These are phyloP conservation scores for Hibiscus trionum DNA, from an alignment of 345 rosid genomes.

Conservation along the genomic window DNA sequence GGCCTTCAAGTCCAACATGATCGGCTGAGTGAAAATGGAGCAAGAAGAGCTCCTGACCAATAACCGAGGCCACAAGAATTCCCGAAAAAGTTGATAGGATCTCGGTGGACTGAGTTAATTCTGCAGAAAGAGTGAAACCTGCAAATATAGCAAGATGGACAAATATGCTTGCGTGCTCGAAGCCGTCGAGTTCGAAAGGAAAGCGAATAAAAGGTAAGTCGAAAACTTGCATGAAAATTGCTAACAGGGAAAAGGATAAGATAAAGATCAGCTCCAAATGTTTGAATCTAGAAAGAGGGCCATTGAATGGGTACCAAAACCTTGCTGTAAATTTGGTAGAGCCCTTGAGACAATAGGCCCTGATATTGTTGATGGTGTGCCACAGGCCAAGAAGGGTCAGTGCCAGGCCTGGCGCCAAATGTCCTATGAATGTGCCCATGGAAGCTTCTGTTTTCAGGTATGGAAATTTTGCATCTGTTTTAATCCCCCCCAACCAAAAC, in stretches of 20 bases:
- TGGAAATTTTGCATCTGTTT: constrained; percentile 6
- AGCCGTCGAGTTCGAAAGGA: constrained; percentile 47
- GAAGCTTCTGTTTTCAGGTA: constrained; percentile 10
- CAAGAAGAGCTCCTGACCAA: constrained; percentile 76
- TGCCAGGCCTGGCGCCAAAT: constrained; percentile 61
- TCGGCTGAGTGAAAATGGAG: constrained; percentile 85
- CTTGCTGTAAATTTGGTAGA: constrained; percentile 34
- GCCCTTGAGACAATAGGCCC: constrained; percentile 55
- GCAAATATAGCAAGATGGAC: constrained; percentile 73
- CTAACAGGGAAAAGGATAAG: constrained; percentile 47
- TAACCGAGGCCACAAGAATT: constrained; percentile 54
- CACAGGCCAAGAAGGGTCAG: constrained; percentile 69
- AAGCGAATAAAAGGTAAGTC: constrained; percentile 50
- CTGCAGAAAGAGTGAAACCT: constrained; percentile 53
- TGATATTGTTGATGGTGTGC: constrained; percentile 63
- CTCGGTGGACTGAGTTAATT: constrained; percentile 38
- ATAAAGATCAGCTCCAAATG: constrained; percentile 52
- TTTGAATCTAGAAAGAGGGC: constrained; percentile 31
- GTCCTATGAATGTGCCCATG: constrained; percentile 74
- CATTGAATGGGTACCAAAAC: constrained; percentile 49
- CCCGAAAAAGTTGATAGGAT: constrained; percentile 44
- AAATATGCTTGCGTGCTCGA: constrained; percentile 85
- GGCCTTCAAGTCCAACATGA: constrained; percentile 82
- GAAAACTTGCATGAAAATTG: constrained; percentile 45
- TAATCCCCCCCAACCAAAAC: constrained; percentile 5